Evolutionary conservation across 2,329 filamentous ascomycete genomes (phyloP).

Genomic region (Xylariaceae sp.): DNA sequence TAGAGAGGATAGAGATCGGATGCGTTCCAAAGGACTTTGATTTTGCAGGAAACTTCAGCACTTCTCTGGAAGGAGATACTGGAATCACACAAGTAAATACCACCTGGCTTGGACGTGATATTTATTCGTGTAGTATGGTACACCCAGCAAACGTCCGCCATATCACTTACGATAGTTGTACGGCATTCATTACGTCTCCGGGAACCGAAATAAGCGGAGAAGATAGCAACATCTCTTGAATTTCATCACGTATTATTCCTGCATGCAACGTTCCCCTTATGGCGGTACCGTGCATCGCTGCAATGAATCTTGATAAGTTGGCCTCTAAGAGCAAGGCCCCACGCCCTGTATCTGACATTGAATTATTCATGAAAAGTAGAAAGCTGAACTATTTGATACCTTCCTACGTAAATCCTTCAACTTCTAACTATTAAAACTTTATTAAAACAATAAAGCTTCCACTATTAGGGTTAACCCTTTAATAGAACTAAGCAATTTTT

Average conservation of each 20-base stretch:
- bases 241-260: neutral
- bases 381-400: neutral
- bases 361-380: neutral
- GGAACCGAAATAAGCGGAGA: neutral
- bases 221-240: neutral
- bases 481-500: too few species aligned
- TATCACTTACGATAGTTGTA: neutral
- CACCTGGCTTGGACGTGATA: neutral
- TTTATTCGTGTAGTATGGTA: neutral
- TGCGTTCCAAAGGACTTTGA: neutral
- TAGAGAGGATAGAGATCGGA: constrained; percentile 7
- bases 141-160: neutral
- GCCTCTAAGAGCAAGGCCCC: neutral
- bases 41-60: neutral
- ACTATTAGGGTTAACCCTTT: too few species aligned
- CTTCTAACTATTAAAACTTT: too few species aligned
- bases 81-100: neutral
- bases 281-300: neutral
- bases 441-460: too few species aligned
- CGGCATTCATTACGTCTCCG: neutral
- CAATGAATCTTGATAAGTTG: neutral
- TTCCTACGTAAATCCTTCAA: too few species aligned
- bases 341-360: neutral
- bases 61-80: neutral
- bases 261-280: constrained; percentile 1